Evolutionary conservation across 805 yeast genomes (phyloP).

Genomic region (Sugiyamaella lignohabitans): DNA sequence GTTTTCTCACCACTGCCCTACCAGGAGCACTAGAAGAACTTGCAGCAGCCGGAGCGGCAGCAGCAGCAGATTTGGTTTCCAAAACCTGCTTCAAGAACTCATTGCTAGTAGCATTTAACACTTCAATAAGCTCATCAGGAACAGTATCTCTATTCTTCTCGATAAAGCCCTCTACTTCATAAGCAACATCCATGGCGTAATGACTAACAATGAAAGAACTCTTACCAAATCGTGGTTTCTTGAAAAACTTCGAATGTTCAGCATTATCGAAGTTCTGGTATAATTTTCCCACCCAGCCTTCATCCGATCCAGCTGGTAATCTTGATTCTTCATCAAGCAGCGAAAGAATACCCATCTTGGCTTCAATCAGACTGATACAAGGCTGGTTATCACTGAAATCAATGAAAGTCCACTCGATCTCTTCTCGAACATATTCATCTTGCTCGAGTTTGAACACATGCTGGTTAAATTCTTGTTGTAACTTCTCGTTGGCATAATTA

Average conservation of each 20-base stretch:
- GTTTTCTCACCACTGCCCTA: conserved; percentile 57
- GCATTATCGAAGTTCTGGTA: conserved; percentile 77
- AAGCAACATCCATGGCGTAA: conserved; percentile 89
- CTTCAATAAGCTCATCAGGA: conserved; percentile 90
- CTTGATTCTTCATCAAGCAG: conserved; percentile 92
- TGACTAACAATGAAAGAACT: conserved; percentile 85
- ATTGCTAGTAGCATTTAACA: conserved; percentile 63
- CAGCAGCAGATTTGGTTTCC: conserved; percentile 42
- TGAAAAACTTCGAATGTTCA: conserved; percentile 69
- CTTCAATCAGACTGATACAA: conserved; percentile 87
- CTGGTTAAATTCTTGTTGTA: conserved; percentile 95
- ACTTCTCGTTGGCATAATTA: conserved; percentile 92
- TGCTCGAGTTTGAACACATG: conserved; percentile 96
- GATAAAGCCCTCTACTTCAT: conserved; percentile 89
- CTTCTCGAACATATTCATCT: conserved; percentile 86
- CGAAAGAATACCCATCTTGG: conserved; percentile 78
- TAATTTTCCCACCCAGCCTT: conserved; percentile 85
- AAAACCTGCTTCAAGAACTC: conserved; percentile 59
- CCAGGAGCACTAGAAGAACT: conserved; percentile 39
- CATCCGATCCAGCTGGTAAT: conserved; percentile 88
- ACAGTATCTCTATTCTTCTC: conserved; percentile 97
- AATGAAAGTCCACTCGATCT: conserved; percentile 93
- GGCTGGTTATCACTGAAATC: conserved; percentile 97
- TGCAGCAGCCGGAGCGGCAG: conserved; percentile 43
- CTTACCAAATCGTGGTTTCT: conserved; percentile 92